Evolutionary conservation across 2,329 filamentous ascomycete species (phyloP).

Genomic region (Alternaria sp.): DNA sequence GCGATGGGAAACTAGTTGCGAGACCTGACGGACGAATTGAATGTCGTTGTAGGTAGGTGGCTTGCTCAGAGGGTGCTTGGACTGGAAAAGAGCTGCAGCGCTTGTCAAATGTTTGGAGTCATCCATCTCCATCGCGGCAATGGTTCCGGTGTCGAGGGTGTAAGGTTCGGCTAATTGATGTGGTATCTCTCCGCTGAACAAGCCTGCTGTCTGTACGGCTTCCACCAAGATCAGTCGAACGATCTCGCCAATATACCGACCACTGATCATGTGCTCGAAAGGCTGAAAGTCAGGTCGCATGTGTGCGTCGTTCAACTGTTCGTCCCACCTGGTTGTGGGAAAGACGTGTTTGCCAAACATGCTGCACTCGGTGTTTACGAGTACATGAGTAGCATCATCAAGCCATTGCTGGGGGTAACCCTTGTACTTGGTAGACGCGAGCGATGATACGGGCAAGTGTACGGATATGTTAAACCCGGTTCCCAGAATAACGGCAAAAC

Average conservation of each 20-base stretch:
- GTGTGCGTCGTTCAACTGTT: slow-evolving; percentile 66
- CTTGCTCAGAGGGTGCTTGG: slow-evolving; percentile 60
- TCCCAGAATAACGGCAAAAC: slow-evolving; percentile 70
- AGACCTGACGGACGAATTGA: slow-evolving; percentile 63
- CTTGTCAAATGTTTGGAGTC: slow-evolving; percentile 49
- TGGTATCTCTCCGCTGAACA: slow-evolving; percentile 67
- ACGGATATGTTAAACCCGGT: slow-evolving; percentile 73
- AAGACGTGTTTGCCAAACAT: slow-evolving; percentile 70
- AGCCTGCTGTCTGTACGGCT: slow-evolving; percentile 62
- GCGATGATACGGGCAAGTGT: slow-evolving; percentile 64
- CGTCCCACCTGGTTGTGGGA: slow-evolving; percentile 69
- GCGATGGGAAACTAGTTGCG: slow-evolving; percentile 64
- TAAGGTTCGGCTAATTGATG: slow-evolving; percentile 65
- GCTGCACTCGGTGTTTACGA: slow-evolving; percentile 72
- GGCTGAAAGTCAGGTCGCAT: slow-evolving; percentile 70
- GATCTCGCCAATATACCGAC: slow-evolving; percentile 71
- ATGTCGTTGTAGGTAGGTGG: slow-evolving; percentile 61
- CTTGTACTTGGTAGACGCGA: slow-evolving; percentile 66
- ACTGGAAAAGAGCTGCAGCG: slow-evolving; percentile 59
- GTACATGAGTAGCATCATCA: slow-evolving; percentile 66
- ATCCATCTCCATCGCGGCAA: slow-evolving; percentile 66
- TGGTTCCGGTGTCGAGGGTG: slow-evolving; percentile 66
- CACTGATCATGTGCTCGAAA: slow-evolving; percentile 70
- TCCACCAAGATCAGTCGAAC: slow-evolving; percentile 69
- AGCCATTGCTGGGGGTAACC: slow-evolving; percentile 64